phyloP scores from a whole-genome alignment of 2,329 filamentous ascomycete genomes.

The Xylariales sp. region DNA sequence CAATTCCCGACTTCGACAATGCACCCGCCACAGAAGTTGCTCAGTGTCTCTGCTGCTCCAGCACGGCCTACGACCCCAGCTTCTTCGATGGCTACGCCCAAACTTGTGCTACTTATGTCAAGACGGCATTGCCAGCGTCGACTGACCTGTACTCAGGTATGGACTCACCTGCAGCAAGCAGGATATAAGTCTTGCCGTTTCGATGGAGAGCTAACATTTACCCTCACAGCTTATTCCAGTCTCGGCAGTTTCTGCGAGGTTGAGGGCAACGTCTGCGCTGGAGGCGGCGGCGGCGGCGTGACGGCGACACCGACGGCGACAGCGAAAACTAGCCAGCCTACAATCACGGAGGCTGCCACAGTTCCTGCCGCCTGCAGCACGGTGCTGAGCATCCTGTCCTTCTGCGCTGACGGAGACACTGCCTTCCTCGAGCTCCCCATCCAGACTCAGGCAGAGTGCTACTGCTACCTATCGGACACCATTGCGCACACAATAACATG shows the following conservation, averaged over 20 bases:
- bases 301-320: neutral
- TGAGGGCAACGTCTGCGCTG: neutral
- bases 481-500: conserved; percentile 6
- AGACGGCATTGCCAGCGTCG: conserved; percentile 1
- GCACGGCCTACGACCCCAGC: conserved; percentile 3
- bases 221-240: conserved; percentile 7
- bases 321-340: neutral
- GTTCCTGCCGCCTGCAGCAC: conserved; percentile 3
- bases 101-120: conserved; percentile 6
- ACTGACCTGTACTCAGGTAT: conserved; percentile 6
- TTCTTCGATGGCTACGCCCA: conserved; percentile 7
- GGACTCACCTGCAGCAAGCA: neutral
- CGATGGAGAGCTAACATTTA: no score
- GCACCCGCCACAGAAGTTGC: conserved; percentile 5
- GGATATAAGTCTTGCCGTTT: neutral
- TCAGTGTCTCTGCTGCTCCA: conserved; percentile 10
- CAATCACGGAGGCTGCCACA: no score
- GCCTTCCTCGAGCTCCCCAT: conserved; percentile 1
- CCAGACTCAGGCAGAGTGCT: conserved; percentile 9
- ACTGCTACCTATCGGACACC: conserved; percentile 6
- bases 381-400: conserved; percentile 1
- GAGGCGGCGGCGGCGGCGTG: neutral
- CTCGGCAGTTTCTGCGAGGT: conserved; percentile 5
- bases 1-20: conserved; percentile 4
- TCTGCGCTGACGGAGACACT: conserved; percentile 3